These are phyloP conservation scores for Periconia digitata DNA, from an alignment of 2,329 filamentous ascomycete species.

Conservation along the genomic window DNA sequence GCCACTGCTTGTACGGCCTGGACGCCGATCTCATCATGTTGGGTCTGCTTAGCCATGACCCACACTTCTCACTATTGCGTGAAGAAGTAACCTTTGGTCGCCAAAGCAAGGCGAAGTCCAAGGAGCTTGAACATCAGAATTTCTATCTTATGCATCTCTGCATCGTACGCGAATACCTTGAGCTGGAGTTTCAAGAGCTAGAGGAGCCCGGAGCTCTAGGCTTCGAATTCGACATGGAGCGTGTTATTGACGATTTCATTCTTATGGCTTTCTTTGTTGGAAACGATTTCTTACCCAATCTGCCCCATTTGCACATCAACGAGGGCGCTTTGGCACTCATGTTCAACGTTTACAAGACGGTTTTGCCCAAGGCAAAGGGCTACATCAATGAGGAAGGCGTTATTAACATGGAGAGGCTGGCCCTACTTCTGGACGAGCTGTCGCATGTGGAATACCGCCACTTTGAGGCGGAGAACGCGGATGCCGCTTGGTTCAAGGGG, in stretches of 20 bases:
- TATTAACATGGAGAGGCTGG: slow-evolving; percentile 82
- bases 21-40: slow-evolving; percentile 99
- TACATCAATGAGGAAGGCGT: slow-evolving; percentile 96
- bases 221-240: slow-evolving; percentile 90
- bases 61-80: slow-evolving; percentile 94
- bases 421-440: slow-evolving; percentile 77
- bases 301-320: slow-evolving; percentile 96
- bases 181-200: slow-evolving; percentile 94
- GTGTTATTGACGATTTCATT: slow-evolving; percentile 98
- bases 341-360: slow-evolving; percentile 94
- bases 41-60: slow-evolving; percentile 93
- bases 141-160: slow-evolving; percentile 97
- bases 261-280: slow-evolving; percentile 99
- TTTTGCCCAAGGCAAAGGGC: slow-evolving; percentile 82
- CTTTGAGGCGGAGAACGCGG: slow-evolving; percentile 86
- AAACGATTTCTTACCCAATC: slow-evolving; percentile 97
- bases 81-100: slow-evolving; percentile 98
- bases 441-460: slow-evolving; percentile 88
- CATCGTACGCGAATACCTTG: slow-evolving; percentile 95
- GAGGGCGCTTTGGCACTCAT: slow-evolving; percentile 95
- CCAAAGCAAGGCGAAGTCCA: slow-evolving; percentile 82
- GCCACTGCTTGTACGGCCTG: slow-evolving; percentile 94
- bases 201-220: slow-evolving; percentile 70
- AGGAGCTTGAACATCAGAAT: slow-evolving; percentile 97
- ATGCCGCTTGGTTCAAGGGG: slow-evolving; percentile 88